A percentile compares a stretch with the other conserved stretches of the same genome.
Conservation (phyloP, 805 yeast genomes). For the Pichia deserticola region DNA sequence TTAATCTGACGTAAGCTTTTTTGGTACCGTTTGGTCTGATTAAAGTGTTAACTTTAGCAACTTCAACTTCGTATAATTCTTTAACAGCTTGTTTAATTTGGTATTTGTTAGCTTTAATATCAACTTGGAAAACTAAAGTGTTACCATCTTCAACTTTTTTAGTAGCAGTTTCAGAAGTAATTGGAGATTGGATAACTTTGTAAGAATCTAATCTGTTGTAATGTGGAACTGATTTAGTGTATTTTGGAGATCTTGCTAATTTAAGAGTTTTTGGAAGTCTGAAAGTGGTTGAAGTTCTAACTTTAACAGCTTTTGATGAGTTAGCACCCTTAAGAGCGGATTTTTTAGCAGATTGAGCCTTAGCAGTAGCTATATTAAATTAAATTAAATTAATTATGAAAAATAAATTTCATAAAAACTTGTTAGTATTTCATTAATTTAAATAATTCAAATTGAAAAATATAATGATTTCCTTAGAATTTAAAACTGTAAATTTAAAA, state of each 20-base stretch:
- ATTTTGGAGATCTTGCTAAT: conserved; percentile 90
- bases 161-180: conserved; percentile 98
- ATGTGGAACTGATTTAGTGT: conserved; percentile 96
- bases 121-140: conserved; percentile 98
- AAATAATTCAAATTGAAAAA: no score
- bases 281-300: conserved; percentile 93
- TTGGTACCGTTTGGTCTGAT: conserved; percentile 99
- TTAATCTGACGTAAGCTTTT: conserved; percentile 98
- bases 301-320: conserved; percentile 84
- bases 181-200: conserved; percentile 90
- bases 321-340: conserved; percentile 97
- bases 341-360: conserved; percentile 98
- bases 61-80: conserved; percentile 96
- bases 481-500: background rate
- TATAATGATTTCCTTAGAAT: no score
- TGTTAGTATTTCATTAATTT: background rate
- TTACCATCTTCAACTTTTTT: conserved; percentile 99
- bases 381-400: background rate
- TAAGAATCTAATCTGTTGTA: conserved; percentile 93
- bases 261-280: conserved; percentile 95
- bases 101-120: conserved; percentile 93
- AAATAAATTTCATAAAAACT: background rate
- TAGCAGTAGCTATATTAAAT: conserved; percentile 36
- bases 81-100: conserved; percentile 98
- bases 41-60: conserved; percentile 89